These are phyloP conservation scores for Sclerotiophoma versabilis DNA, from an alignment of 2,329 filamentous ascomycete species.

Conservation along the genomic window DNA sequence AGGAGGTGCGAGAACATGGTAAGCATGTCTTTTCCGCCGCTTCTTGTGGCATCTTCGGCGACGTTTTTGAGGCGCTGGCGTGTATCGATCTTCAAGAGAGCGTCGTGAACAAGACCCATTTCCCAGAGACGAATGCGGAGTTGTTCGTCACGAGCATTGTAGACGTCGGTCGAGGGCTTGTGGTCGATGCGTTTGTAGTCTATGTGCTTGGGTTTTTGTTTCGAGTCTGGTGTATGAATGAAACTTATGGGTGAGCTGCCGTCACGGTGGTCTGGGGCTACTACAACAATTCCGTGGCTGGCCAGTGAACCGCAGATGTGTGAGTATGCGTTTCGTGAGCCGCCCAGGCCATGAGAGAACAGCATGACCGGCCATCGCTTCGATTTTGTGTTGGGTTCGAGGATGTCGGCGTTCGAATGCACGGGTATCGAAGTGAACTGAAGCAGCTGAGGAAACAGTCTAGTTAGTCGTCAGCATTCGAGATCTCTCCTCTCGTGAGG, in stretches of 20 bases:
- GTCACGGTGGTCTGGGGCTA: conserved; percentile 84
- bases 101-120: conserved; percentile 73
- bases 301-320: conserved; percentile 79
- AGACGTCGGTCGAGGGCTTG: conserved; percentile 68
- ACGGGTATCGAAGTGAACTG: conserved; percentile 77
- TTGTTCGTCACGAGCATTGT: conserved; percentile 72
- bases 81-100: conserved; percentile 70
- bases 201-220: conserved; percentile 50
- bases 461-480: conserved; percentile 39
- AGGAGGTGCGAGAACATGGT: conserved; percentile 67
- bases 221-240: conserved; percentile 65
- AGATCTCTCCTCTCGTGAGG: background rate
- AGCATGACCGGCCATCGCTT: conserved; percentile 80
- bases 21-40: conserved; percentile 56
- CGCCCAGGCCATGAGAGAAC: conserved; percentile 86
- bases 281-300: conserved; percentile 79
- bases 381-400: conserved; percentile 55
- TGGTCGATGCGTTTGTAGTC: conserved; percentile 63
- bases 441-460: conserved; percentile 73
- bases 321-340: conserved; percentile 84
- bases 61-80: conserved; percentile 58
- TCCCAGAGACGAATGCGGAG: conserved; percentile 81
- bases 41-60: conserved; percentile 49
- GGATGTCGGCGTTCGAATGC: conserved; percentile 72
- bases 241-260: conserved; percentile 79